Base-by-base conservation (phyloP, 2,329 filamentous ascomycete species). In the Apiospora aurea region DNA sequence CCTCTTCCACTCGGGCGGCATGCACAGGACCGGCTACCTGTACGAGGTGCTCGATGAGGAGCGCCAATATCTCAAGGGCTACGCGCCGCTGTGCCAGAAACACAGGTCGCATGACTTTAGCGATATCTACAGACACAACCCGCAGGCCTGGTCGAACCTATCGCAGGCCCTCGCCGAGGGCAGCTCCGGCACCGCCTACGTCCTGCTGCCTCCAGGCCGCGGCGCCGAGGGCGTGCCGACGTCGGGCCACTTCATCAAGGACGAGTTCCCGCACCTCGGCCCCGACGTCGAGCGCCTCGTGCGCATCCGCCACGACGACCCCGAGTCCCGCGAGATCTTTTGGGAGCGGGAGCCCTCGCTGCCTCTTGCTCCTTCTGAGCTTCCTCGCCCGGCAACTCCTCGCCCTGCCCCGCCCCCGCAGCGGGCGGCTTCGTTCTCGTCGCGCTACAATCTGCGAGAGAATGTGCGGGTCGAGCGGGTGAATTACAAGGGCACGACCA, bases 1-100 rank as follows among this genome's bases (percentile, higher is more conserved):
- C 16, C 26, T 69, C 8, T 47, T 69, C 44, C 67, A 69, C 67
- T 69, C 67, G 16, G 67, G 67, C 6, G 67, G 67, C 26, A 49
- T 69, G 67, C 10, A 4, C 10, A 6, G 1, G 10, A 10, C 2
- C 1, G 67, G 67, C 4, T 7, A 13, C 26, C 44, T 69, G 2
- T 6, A 4, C 6, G 10, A 7, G 16, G 67, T 69, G 16, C 21
- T 69, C 18, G 16, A 13, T 0, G 26, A 69, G 44, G 14, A 49
- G 1, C 44, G 67, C 0, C 26, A 8, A 1, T 69, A 69, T 26
- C 44, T 69, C 16, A 1, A 5, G 2, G 67, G 67, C 26, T 69
- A 69, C 44, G 38, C 26, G 44, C 43, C 67, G 7, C 67, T 69
- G 2, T 34, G 16, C 6, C 10, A 7, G 18, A 49, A 49, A 16